Evolutionary conservation across 108 stramenopile species (phyloP).

Genomic region (Cyclotella baltica): DNA sequence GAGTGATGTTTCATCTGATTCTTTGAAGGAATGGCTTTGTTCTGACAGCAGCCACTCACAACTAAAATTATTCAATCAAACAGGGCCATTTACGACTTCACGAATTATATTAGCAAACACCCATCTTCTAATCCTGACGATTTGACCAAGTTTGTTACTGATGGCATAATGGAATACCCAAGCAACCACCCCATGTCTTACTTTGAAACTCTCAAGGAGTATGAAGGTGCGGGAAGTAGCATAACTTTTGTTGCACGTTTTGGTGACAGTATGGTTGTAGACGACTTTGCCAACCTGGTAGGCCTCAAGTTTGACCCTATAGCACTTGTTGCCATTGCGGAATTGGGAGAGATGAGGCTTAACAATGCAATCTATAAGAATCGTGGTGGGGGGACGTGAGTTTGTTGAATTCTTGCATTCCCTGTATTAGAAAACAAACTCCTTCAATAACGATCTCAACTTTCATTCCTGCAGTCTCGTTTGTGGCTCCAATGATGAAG

Average conservation of each 20-base stretch:
- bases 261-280: slow-evolving; percentile 48
- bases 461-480: slow-evolving; percentile 20
- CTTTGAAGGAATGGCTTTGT: too few species aligned
- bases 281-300: slow-evolving; percentile 31
- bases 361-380: slow-evolving; percentile 31
- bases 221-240: not conserved
- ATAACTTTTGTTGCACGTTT: slow-evolving; percentile 35
- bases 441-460: not conserved
- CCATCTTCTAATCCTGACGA: slow-evolving; percentile 18
- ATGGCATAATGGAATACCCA: slow-evolving; percentile 44
- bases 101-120: slow-evolving; percentile 33
- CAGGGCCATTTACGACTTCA: slow-evolving; percentile 48
- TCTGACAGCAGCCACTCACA: too few species aligned
- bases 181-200: slow-evolving; percentile 40
- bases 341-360: slow-evolving; percentile 27
- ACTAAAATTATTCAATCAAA: too few species aligned
- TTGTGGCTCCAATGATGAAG: slow-evolving; percentile 67
- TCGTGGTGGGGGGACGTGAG: slow-evolving; percentile 26
- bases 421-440: too few species aligned
- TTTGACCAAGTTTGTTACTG: slow-evolving; percentile 25
- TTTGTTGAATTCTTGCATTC: not conserved
- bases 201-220: slow-evolving; percentile 47
- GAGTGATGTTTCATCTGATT: too few species aligned
- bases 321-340: slow-evolving; percentile 28
- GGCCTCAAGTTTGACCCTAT: slow-evolving; percentile 22